Evolutionary conservation across 116 monocot genomes (phyloP).

Genomic region (Zostera marina): DNA sequence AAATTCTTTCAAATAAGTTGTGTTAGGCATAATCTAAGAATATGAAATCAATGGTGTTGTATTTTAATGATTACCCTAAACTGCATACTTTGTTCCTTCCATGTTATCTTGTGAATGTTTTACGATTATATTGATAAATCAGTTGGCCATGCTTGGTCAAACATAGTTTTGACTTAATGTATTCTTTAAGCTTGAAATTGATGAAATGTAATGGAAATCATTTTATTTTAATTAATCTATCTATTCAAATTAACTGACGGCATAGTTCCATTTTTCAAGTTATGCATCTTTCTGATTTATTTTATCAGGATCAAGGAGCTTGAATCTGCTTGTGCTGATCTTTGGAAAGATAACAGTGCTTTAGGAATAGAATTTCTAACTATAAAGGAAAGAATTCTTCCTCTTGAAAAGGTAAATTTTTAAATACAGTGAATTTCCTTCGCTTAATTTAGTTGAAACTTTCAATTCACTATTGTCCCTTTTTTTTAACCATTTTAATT

Average conservation of each 20-base stretch:
- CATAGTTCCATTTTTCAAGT: background rate
- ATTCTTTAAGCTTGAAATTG: no score
- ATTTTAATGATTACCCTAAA: no score
- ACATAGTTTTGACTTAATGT: background rate
- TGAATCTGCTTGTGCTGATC: conserved; percentile 6
- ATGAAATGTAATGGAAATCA: no score
- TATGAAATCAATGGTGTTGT: no score
- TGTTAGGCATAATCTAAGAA: no score
- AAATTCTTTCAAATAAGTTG: no score
- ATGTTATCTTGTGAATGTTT: no score
- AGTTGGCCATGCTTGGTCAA: background rate
- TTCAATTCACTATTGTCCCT: background rate
- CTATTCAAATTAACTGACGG: background rate
- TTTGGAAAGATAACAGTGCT: conserved; percentile 8
- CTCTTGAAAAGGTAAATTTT: conserved; percentile 4
- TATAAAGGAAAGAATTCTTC: conserved; percentile 5
- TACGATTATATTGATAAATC: background rate
- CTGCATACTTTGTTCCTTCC: no score
- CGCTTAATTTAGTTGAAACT: no score
- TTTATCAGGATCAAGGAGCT: conserved; percentile 6
- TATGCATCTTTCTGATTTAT: background rate
- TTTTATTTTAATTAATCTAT: background rate
- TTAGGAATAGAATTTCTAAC: conserved; percentile 6
- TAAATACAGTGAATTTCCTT: no score
- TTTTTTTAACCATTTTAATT: background rate